Base-by-base conservation (phyloP, 2,329 filamentous ascomycete species). In the Volutella citrinella region DNA sequence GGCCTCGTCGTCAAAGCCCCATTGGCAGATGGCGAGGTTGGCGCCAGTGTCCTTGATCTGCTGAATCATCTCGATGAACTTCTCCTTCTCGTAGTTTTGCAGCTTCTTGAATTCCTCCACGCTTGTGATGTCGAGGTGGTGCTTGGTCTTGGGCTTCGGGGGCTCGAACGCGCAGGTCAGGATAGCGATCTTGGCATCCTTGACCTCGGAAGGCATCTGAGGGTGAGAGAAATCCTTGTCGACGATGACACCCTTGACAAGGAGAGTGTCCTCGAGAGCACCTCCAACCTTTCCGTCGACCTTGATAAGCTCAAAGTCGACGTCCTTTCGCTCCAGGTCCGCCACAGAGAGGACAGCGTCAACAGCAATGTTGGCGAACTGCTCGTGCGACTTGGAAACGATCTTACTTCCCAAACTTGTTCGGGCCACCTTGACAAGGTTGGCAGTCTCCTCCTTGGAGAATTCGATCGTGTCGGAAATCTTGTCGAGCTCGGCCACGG, bases 181-280 rank as follows among this genome's bases (percentile, higher is more conserved):
- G 56, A 98, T 98, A 51, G 93, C 93, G 57, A 98, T 82, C 74
- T 96, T 97, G 59, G 93, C 94, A 66, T 98, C 89, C 54, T 74
- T 78, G 46, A 98, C 91, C 66, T 96, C 89, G 31, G 85, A 87
- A 10, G 93, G 93, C 93, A 98, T 98, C 70, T 98, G 93, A 10
- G 93, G 93, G 65, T 98, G 93, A 21, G 93, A 97, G 66, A 98
- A 98, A 70, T 98, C 94, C 74, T 98, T 98, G 78, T 98, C 93
- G 63, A 98, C 79, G 62, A 98, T 95, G 48, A 98, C 93, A 62
- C 93, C 93, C 70, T 97, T 94, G 52, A 98, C 91, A 26, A 98
- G 80, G 19, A 97, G 69, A 6, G 90, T 87, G 65, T 98, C 93
- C 65, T 97, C 91, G 13, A 98, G 76, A 18, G 91, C 69, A 40